These are phyloP conservation scores for Effrenium voratum DNA, from an alignment of 73 alveolate genomes.

Conservation along the genomic window DNA sequence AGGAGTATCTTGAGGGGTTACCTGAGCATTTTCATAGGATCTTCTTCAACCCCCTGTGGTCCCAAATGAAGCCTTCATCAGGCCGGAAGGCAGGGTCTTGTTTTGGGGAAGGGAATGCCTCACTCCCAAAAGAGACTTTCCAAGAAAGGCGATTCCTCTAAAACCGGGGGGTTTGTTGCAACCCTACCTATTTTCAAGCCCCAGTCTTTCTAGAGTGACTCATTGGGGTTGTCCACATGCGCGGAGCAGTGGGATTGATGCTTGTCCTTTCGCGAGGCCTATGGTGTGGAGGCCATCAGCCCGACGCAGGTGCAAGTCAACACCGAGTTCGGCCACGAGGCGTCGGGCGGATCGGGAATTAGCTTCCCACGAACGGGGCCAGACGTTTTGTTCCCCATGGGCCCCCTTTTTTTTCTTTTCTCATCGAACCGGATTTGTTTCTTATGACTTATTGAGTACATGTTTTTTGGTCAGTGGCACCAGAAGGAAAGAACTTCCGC, in stretches of 20 bases:
- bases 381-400: neutral
- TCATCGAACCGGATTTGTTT: neutral
- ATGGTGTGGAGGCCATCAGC: conserved; percentile 46
- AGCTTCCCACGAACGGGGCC: neutral
- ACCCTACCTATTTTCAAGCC: neutral
- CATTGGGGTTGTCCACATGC: neutral
- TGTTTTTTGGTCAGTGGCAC: neutral
- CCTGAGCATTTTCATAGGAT: too few relatives aligned
- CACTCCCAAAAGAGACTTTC: too few relatives aligned
- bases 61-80: too few relatives aligned
- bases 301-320: conserved; percentile 14
- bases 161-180: too few relatives aligned
- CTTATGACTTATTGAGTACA: neutral
- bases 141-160: too few relatives aligned
- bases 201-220: neutral
- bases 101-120: too few relatives aligned
- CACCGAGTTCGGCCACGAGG: conserved; percentile 26
- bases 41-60: too few relatives aligned
- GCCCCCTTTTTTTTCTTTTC: neutral
- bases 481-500: neutral
- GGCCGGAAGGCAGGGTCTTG: too few relatives aligned
- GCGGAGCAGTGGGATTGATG: too few relatives aligned
- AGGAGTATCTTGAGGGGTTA: too few relatives aligned
- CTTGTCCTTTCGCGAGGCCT: conserved; percentile 26
- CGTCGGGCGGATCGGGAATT: neutral